Evolutionary conservation across 2,329 filamentous ascomycete species (phyloP), one percentile per base, ranked within the genome.

Genomic region (Verticillium longisporum): DNA sequence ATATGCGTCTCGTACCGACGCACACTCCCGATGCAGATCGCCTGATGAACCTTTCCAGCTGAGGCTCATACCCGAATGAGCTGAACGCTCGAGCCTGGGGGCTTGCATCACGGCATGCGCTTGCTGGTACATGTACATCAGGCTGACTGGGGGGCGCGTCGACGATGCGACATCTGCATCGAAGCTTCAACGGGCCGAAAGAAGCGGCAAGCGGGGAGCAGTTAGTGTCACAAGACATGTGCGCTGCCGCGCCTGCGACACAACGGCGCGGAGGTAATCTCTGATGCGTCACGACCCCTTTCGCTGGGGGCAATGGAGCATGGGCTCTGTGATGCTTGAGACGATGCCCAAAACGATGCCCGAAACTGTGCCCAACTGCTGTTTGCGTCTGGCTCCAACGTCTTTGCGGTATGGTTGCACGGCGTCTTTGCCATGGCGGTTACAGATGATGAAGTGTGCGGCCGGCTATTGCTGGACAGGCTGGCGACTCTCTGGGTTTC

Each of bases 11-110:
- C 10, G 60, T 14, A 34, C 41, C 4, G 55, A 36, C 15, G 50
- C 55, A 53, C 36, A 13, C 36, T 31, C 36, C 33, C 57, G 55
- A 55, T 58, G 58, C 36, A 26, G 31, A 57, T 37, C 9, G 50
- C 57, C 41, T 58, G 11, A 38, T 34, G 33, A 60, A 33, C 26
- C n/a, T 32, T 6, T 38, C 11, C 18, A 34, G 37, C 56, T 63
- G 60, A 57, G 57, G 60, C 37, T 58, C 45, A 13, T 58, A 31
- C 21, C 45, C 57, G 50, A 36, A 45, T 59, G 13, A 33, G 55
- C 15, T 32, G 38, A 18, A 11, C 13, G 45, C 4, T 26, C 18
- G 2, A 21, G 45, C 45, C 45, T 11, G 18, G 7, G 10, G 18
- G 7, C 18, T 21, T 9, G n/a, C 6, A 4, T 3, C 45, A 26